Conservation (phyloP, 208 protist genomes). For the Trypanosoma cruzi region DNA sequence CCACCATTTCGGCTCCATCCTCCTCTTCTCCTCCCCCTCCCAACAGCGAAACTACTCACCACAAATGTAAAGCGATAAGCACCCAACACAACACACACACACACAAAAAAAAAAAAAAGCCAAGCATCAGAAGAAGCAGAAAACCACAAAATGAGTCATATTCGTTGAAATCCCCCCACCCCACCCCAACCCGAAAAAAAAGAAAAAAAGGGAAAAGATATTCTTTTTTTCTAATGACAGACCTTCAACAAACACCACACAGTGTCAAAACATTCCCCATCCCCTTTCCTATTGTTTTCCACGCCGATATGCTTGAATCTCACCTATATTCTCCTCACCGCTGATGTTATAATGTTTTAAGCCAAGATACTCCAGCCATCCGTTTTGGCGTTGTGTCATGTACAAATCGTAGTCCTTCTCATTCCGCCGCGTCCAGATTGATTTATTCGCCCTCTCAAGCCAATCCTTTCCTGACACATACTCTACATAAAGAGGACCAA, state of each 20-base stretch:
- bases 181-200: no score
- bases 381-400: constrained; percentile 90
- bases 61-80: no score
- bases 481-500: constrained; percentile 73
- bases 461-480: constrained; percentile 77
- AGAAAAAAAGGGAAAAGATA: no score
- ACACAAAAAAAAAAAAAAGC: background rate
- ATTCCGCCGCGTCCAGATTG: constrained; percentile 83
- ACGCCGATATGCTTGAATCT: constrained; percentile 75
- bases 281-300: constrained; percentile 8
- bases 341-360: constrained; percentile 90
- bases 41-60: background rate
- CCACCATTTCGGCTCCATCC: constrained; percentile 49
- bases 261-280: no score
- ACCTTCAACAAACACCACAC: no score
- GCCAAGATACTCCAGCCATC: constrained; percentile 81
- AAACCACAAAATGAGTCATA: no score
- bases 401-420: constrained; percentile 85
- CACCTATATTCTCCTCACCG: constrained; percentile 72
- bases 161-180: no score
- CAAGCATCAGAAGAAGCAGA: no score
- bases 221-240: no score
- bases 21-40: background rate
- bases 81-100: background rate
- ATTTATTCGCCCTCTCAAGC: constrained; percentile 70